Conservation (phyloP, 2,329 filamentous ascomycete genomes). For the Fusarium sp. region DNA sequence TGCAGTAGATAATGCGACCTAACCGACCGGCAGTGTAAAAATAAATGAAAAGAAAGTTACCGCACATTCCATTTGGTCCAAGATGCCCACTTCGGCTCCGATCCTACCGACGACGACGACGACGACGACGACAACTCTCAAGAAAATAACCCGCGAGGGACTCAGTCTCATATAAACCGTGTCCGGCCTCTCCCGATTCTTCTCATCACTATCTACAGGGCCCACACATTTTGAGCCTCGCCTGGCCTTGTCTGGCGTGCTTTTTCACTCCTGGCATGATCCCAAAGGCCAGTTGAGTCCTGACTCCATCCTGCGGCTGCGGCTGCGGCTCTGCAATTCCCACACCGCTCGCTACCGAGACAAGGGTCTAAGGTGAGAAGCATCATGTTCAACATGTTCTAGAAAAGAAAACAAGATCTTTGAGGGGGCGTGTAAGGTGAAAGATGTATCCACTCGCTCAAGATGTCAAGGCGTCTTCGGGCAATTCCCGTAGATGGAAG, state of each 20-base stretch:
- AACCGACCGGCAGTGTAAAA: neutral
- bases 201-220: slow-evolving; percentile 4
- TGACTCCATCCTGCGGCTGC: neutral
- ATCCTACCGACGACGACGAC: neutral
- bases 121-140: neutral
- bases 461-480: slow-evolving; percentile 25
- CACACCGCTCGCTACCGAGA: slow-evolving; percentile 28
- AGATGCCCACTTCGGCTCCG: slow-evolving; percentile 35
- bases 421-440: slow-evolving; percentile 7
- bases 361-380: slow-evolving; percentile 24
- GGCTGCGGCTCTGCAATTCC: slow-evolving; percentile 26
- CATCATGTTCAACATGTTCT: neutral
- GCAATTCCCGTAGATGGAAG: slow-evolving; percentile 33
- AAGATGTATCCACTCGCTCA: slow-evolving; percentile 14
- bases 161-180: neutral
- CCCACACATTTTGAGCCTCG: slow-evolving; percentile 21
- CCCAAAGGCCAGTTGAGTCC: neutral
- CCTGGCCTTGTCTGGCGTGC: slow-evolving; percentile 10
- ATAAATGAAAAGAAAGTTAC: slow-evolving; percentile 11
- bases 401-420: slow-evolving; percentile 10
- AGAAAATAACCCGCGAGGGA: slow-evolving; percentile 26
- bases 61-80: slow-evolving; percentile 1
- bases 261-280: slow-evolving; percentile 34
- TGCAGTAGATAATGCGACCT: neutral
- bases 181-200: slow-evolving; percentile 38